Base-by-base conservation (phyloP, 257 asterid species). In the Fraxinus cuspidata region DNA sequence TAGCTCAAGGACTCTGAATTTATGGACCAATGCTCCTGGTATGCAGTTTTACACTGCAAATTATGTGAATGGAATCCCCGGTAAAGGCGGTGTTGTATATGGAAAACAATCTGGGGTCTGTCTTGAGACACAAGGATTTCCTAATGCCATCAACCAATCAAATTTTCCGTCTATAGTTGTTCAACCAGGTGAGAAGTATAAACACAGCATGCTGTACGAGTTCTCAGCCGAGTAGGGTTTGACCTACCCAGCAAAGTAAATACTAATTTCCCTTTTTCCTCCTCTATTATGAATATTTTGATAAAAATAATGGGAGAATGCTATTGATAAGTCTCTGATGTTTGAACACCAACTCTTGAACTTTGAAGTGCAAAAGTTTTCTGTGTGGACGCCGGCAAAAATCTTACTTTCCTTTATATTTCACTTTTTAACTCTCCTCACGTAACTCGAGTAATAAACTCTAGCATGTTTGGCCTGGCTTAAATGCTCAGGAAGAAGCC, bases 41-140 rank as follows among this genome's bases (percentile, higher is more conserved):
- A 85, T 96, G 98, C 99, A 96, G 89, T 92, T 96, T 82, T 93
- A 96, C 81, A 93, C 99, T 1, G 97, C 93, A 28, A 96, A 93
- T 79, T 96, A 86, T 42, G 96, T 93, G 28, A 73, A 85, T 25
- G 98, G 97, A 1, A 63, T 96, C 35, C 86, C 82, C 2, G 99
- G 99, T 18, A 96, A 96, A 86, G 95, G 90, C 29, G 94, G 97
- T 23, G 94, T 92, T 65, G 88, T 78, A 31, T 92, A 96, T 38
- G 89, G 78, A 15, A 96, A 96, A 83, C 99, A 93, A 10, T 78
- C 91, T 32, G 99, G 91, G 6, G 88, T 81, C 3, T 93, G 98
- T 80, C 82, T 96, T 35, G 99, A 96, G 92, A 93, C 99, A 3
- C 99, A 96, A 79, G 98, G 98, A 16, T 93, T 92, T 74, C 99